Base-by-base conservation (phyloP, 2,329 filamentous ascomycete genomes). In the Aspergillus tamarii region DNA sequence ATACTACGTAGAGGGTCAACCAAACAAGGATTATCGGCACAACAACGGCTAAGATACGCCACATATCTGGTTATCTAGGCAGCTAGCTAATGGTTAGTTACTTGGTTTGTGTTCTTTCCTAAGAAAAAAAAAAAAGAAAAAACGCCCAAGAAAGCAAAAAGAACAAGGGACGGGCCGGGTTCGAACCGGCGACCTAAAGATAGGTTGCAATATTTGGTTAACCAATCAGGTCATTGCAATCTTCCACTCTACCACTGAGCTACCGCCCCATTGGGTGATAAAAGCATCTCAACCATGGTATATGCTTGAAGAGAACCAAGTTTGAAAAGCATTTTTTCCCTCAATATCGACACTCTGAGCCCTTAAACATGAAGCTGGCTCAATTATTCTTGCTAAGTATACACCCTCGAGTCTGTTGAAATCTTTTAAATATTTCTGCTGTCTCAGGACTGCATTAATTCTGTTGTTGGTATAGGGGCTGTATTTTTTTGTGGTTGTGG, bases 201-300 rank as follows among this genome's bases (percentile, higher is more conserved):
- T 53, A 48, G 50, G 26, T 53, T 53, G 50, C 50, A 53, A 53
- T n/a, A 41, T 53, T 52, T 19, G 28, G 21, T 14, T 26, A 48
- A 26, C 45, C 45, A 26, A 9, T 21, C 1, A 23, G 21, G 45
- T 26, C 12, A 53, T 53, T 53, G 50, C 50, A 53, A 53, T 53
- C 50, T 53, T 53, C 50, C 50, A 53, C 50, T 53, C 50, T 53
- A 19, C 50, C 50, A 53, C 50, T 53, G 50, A 53, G 50, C 50
- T 53, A 53, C 50, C 12, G 50, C 50, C 50, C 50, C 50, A 53
- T 30, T 53, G 8, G 28, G n/a, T 32, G 50, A 21, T 11, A 41
- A 19, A 41, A 9, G 3, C 7, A 41, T 4, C 1, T 19, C 1
- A 41, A n/a, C 16, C 19, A 41, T n/a, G 39, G 16, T 41, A 19